Conservation (phyloP, 192 early-diverging fungal genomes). For the Podila epigama region DNA sequence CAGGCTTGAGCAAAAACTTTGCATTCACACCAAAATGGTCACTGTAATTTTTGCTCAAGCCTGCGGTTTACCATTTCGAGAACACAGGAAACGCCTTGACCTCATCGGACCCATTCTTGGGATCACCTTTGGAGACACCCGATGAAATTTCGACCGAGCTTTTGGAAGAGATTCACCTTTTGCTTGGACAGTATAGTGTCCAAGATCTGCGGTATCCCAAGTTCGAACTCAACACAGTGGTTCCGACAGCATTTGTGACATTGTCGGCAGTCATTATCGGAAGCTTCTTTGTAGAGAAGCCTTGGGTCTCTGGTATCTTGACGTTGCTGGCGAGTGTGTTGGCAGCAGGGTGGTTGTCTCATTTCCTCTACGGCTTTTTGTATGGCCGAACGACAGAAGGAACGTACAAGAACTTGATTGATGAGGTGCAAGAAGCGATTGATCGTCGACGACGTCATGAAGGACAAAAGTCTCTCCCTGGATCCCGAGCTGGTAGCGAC, state of each 20-base stretch:
- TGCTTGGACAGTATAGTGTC: not conserved
- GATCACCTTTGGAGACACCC: not conserved
- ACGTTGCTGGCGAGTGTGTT: not conserved
- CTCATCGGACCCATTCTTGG: not conserved
- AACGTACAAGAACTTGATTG: conserved; percentile 2
- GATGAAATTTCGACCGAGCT: not conserved
- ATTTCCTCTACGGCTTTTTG: not conserved
- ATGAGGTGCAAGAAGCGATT: not conserved
- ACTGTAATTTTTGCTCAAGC: conserved; percentile 52
- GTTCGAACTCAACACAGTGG: not conserved
- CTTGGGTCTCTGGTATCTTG: not conserved
- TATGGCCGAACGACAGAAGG: not conserved
- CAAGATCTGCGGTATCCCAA: not conserved
- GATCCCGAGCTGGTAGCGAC: not conserved
- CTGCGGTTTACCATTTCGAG: not conserved
- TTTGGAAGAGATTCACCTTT: not conserved
- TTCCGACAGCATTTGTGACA: not conserved
- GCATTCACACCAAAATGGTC: conserved; percentile 65
- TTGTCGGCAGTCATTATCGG: not conserved
- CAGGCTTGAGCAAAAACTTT: conserved; percentile 45
- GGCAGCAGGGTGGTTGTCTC: not conserved
- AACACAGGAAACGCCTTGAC: not conserved
- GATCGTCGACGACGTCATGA: not conserved
- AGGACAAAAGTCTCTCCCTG: not conserved
- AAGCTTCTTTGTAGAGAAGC: not conserved